phyloP scores from a whole-genome alignment of 1,139 yeast genomes.

The Scheffersomyces lignicola region DNA sequence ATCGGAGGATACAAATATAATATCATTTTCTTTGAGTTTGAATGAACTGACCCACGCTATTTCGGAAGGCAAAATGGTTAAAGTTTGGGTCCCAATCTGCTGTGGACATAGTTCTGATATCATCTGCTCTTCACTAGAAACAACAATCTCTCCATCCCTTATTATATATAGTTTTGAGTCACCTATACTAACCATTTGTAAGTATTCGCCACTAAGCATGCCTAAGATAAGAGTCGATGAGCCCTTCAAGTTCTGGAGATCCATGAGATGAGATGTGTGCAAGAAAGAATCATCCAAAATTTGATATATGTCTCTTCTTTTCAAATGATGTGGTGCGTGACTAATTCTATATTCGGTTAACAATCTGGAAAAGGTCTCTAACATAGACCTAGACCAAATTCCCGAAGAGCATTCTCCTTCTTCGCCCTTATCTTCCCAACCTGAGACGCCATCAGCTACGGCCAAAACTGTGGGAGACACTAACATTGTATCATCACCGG shows the following conservation, averaged over 20 bases:
- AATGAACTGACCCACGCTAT: slow-evolving; percentile 50
- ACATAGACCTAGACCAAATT: slow-evolving; percentile 56
- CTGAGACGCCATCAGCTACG: slow-evolving; percentile 63
- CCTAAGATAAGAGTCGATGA: slow-evolving; percentile 54
- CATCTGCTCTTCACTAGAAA: slow-evolving; percentile 51
- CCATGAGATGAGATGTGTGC: slow-evolving; percentile 57
- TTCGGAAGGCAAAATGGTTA: slow-evolving; percentile 45
- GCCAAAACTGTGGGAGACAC: slow-evolving; percentile 57
- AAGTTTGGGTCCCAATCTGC: slow-evolving; percentile 57
- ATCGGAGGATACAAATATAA: slow-evolving; percentile 51
- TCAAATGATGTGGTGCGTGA: slow-evolving; percentile 44
- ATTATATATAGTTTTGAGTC: slow-evolving; percentile 53
- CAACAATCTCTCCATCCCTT: slow-evolving; percentile 47
- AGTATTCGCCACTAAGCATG: slow-evolving; percentile 50
- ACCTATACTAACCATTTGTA: slow-evolving; percentile 55
- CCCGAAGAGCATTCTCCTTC: slow-evolving; percentile 42
- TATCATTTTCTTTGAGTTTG: slow-evolving; percentile 40
- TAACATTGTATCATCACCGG: slow-evolving; percentile 66
- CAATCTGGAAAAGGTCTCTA: slow-evolving; percentile 51
- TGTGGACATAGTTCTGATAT: slow-evolving; percentile 50
- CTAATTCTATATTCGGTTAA: slow-evolving; percentile 47
- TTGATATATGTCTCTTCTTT: slow-evolving; percentile 45
- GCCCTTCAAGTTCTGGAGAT: slow-evolving; percentile 48
- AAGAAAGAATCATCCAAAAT: slow-evolving; percentile 51
- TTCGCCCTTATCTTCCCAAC: slow-evolving; percentile 52